Base-by-base conservation (phyloP, 306 rosid species). In the Dalbergia cochinchinensis region DNA sequence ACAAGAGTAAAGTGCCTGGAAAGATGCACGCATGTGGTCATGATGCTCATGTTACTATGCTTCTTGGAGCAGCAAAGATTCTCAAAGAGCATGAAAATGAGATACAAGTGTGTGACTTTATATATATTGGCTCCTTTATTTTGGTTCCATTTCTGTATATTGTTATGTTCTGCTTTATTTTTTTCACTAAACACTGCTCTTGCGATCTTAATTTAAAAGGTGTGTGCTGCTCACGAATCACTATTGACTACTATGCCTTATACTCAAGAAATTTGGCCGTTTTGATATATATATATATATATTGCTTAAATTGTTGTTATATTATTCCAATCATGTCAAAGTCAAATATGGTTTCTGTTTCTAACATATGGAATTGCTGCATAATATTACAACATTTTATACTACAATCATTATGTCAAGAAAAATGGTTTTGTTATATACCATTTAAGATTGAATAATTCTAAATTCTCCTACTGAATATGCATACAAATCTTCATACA, bases 11-110 rank as follows among this genome's bases (percentile, higher is more conserved):
- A 82, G 39, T 81, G 69, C 85, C 90, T 6, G 96, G 92, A 77
- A 91, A 88, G 82, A 93, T 93, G 97, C 96, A 93, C 35, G 90
- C 92, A 8, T 93, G 94, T 70, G 97, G 96, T 44, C 96, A 93
- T 71, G 97, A 91, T 78, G 94, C 89, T 33, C 96, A 91, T 87
- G 96, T 88, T 70, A 73, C 90, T 5, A 91, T 93, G 92, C 91
- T 91, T 82, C 95, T 93, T 10, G 94, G 96, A 54, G 94, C 92
- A 16, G 94, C 97, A n/a, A 91, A 79, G 88, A 85, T 93, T 73
- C 96, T 93, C 69, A 87, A 93, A 84, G 86, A 91, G 48, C 91
- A 88, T 62, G 90, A 84, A 64, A 76, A 89, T 41, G 92, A 89
- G 69, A 77, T 93, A 59, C 53, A 65, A 5, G 81, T 77, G 18